phyloP scores from a whole-genome alignment of 768 basidiomycete species.

The Psilocybe sp. region DNA sequence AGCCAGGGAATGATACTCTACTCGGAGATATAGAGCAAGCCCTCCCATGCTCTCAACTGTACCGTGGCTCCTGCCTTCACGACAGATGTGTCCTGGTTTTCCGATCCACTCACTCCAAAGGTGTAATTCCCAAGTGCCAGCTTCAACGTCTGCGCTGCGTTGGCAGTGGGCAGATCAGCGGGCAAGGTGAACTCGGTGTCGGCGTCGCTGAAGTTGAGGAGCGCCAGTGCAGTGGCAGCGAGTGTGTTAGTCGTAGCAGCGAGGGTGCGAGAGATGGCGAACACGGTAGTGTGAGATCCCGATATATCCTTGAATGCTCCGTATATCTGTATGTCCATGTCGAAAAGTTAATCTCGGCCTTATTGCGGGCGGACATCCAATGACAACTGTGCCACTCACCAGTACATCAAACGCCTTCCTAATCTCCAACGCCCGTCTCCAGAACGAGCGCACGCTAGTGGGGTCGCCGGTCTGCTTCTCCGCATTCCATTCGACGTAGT shows the following conservation, averaged over 20 bases:
- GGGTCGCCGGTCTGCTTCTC: slow-evolving; percentile 41
- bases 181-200: slow-evolving; percentile 20
- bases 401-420: slow-evolving; percentile 54
- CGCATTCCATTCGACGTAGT: slow-evolving; percentile 60
- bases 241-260: slow-evolving; percentile 16
- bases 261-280: slow-evolving; percentile 50
- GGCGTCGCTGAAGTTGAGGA: slow-evolving; percentile 43
- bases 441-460: slow-evolving; percentile 59
- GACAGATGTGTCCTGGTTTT: too few species aligned
- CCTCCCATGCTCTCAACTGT: too few species aligned
- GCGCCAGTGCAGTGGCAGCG: slow-evolving; percentile 29
- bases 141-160: slow-evolving; percentile 9
- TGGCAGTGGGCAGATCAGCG: slow-evolving; percentile 6
- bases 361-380: too few species aligned
- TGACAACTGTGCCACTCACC: slow-evolving; percentile 26
- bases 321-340: slow-evolving; percentile 53
- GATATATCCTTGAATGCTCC: slow-evolving; percentile 57
- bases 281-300: slow-evolving; percentile 43
- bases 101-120: too few species aligned
- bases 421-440: slow-evolving; percentile 49
- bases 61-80: too few species aligned
- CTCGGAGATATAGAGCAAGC: too few species aligned
- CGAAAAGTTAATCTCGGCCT: too few species aligned
- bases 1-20: too few species aligned
- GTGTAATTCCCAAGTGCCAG: slow-evolving; percentile 15